Percentiles rank a stretch among this genome's conserved stretches.
Conservation (phyloP, 2,329 filamentous ascomycete species). For the Pseudovirgaria hyperparasitica region DNA sequence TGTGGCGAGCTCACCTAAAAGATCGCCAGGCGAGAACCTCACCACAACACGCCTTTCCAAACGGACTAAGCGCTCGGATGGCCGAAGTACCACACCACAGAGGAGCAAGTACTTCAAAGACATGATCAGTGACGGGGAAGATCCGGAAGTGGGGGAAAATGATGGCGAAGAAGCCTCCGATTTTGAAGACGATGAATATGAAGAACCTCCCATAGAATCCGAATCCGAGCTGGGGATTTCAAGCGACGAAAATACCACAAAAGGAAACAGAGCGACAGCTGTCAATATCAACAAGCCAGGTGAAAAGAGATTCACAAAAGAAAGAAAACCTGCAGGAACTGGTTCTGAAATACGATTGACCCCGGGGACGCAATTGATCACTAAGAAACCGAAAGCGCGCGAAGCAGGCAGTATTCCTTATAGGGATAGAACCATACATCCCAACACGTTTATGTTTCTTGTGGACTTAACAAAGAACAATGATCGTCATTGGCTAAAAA, state of each 20-base stretch:
- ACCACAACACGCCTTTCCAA: conserved; percentile 21
- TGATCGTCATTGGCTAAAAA: conserved; percentile 50
- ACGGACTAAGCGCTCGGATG: conserved; percentile 12
- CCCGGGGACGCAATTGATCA: conserved; percentile 47
- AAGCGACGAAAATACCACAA: conserved; percentile 12
- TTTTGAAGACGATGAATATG: conserved; percentile 28
- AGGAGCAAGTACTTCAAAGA: conserved; percentile 22
- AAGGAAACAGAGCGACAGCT: conserved; percentile 11
- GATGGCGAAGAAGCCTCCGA: conserved; percentile 23
- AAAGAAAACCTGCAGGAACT: conserved; percentile 45
- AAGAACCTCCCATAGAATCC: conserved; percentile 15
- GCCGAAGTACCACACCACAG: conserved; percentile 9
- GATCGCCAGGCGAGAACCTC: conserved; percentile 15
- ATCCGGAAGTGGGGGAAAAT: conserved; percentile 19
- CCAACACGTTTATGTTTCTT: conserved; percentile 50
- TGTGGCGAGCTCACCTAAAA: conserved; percentile 23
- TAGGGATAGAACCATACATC: conserved; percentile 44
- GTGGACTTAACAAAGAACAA: conserved; percentile 47
- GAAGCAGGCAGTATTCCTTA: conserved; percentile 47
- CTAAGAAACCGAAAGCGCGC: conserved; percentile 50
- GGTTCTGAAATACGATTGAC: conserved; percentile 43
- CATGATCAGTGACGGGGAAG: conserved; percentile 13
- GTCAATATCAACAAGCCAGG: conserved; percentile 11
- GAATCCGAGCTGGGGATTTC: conserved; percentile 18
- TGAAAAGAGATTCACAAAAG: conserved; percentile 20